phyloP scores from a whole-genome alignment of 495 filamentous ascomycete species.

The Xylaria sp. region DNA sequence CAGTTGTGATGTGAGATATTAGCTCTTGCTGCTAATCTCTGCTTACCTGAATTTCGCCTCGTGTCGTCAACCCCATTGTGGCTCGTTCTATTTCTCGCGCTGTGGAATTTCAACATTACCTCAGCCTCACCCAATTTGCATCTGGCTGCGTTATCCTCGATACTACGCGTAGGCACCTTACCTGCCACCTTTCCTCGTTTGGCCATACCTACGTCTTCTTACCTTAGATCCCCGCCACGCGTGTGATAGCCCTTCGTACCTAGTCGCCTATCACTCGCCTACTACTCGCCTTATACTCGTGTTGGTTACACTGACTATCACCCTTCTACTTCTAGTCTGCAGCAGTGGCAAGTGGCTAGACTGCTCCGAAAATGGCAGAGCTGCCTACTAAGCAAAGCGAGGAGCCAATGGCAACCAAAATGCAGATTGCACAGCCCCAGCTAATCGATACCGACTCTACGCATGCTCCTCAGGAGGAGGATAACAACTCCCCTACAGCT shows the following conservation, averaged over 20 bases:
- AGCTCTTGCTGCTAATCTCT: neutral
- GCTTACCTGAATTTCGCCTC: neutral
- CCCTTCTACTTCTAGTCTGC: conserved; percentile 27
- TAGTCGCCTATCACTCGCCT: neutral
- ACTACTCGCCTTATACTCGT: neutral
- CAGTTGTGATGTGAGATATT: neutral
- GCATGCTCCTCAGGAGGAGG: neutral
- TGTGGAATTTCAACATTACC: neutral
- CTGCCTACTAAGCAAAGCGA: conserved; percentile 24
- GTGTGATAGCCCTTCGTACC: neutral
- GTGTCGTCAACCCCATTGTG: neutral
- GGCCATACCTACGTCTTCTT: neutral
- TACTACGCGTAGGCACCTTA: neutral
- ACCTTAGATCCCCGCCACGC: neutral
- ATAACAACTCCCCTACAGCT: neutral
- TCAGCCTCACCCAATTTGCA: conserved; percentile 18
- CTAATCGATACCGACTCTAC: neutral
- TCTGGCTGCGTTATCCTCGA: neutral
- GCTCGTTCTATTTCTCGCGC: neutral
- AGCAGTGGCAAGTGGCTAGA: conserved; percentile 22
- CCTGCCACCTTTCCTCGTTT: neutral
- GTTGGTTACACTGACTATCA: neutral
- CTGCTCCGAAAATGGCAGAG: conserved; percentile 31
- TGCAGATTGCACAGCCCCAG: conserved; percentile 21
- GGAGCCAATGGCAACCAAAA: conserved; percentile 19